Evolutionary conservation across 2,329 filamentous ascomycete species (phyloP).

Genomic region (Fusarium neocosmosporiellum): DNA sequence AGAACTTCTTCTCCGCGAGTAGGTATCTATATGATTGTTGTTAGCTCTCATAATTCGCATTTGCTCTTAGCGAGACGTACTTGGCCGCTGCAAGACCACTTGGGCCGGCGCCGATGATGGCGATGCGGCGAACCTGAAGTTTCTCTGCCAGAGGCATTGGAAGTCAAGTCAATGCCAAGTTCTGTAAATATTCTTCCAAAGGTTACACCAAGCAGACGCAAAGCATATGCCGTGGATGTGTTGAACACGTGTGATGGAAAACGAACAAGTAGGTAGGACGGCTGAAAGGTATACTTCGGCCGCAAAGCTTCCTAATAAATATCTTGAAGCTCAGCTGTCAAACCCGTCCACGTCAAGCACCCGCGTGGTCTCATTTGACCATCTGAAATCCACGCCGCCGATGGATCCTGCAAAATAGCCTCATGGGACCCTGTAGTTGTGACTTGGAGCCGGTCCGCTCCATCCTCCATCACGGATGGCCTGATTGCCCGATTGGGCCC

Average conservation of each 20-base stretch:
- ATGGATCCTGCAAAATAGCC: constrained; percentile 41
- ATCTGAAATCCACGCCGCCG: constrained; percentile 11
- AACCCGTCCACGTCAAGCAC: constrained; percentile 5
- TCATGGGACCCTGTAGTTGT: constrained; percentile 17
- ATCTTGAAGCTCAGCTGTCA: neutral
- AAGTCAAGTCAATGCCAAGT: neutral
- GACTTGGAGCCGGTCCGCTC: constrained; percentile 17
- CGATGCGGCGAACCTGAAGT: constrained; percentile 61
- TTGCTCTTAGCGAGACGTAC: constrained; percentile 33
- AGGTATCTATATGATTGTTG: constrained; percentile 66
- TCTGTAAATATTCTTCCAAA: neutral
- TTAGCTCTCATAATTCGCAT: neutral
- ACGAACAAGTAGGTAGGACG: neutral
- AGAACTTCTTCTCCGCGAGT: constrained; percentile 70
- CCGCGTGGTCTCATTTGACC: constrained; percentile 14
- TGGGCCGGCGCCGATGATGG: constrained; percentile 79
- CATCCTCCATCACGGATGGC: constrained; percentile 20
- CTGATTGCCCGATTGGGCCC: constrained; percentile 27
- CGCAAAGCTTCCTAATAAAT: constrained; percentile 2
- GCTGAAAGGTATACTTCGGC: neutral
- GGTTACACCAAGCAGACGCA: neutral
- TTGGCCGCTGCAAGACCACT: constrained; percentile 71
- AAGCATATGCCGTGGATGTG: neutral
- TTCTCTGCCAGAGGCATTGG: constrained; percentile 36
- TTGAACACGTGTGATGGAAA: neutral